Percentiles rank a stretch among this genome's conserved stretches.
phyloP scores from a whole-genome alignment of 2,329 filamentous ascomycete species.

The Cadophora sp. region DNA sequence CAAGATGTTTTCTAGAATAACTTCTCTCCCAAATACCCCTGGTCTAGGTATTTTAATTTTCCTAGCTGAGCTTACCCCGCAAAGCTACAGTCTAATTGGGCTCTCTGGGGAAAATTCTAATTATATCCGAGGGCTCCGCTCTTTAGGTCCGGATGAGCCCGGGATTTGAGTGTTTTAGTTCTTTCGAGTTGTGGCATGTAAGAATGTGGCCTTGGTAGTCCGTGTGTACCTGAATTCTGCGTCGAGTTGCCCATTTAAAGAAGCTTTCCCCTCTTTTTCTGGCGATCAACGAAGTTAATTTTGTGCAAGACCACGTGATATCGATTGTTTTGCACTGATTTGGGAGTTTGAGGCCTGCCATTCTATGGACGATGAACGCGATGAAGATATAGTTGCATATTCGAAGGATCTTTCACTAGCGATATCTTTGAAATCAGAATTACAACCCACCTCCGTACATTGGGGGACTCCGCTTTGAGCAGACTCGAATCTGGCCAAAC shows the following conservation, averaged over 20 bases:
- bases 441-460: no score
- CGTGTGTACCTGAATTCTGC: neutral
- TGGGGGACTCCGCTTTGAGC: no score
- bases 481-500: no score
- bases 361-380: no score
- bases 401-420: no score
- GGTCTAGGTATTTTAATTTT: neutral
- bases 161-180: constrained; percentile 1
- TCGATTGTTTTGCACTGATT: no score
- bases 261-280: neutral
- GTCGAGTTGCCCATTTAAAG: neutral
- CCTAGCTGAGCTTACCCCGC: neutral
- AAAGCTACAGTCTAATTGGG: neutral
- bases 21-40: no score
- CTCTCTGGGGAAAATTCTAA: constrained; percentile 1
- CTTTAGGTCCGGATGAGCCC: constrained; percentile 2
- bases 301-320: neutral
- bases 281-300: neutral
- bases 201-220: neutral
- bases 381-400: no score
- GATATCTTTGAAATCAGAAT: no score
- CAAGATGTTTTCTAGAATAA: no score
- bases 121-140: neutral
- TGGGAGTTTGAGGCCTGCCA: no score
- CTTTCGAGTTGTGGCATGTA: no score